Percentiles rank a stretch among this genome's conserved stretches.
Evolutionary conservation across 805 yeast genomes (phyloP).

Genomic region (Millerago galiae): DNA sequence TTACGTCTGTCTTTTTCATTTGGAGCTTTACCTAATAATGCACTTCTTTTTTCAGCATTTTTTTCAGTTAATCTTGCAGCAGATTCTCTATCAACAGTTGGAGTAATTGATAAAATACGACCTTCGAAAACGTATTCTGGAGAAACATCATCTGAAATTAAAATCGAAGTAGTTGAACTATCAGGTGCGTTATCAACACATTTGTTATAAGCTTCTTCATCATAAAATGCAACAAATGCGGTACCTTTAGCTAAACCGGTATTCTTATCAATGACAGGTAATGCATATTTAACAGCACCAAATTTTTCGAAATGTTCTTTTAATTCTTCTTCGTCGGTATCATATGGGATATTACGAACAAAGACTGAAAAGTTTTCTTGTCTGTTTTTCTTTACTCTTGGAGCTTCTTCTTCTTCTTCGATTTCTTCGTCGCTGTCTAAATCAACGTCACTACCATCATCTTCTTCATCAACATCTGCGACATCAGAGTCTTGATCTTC

Average conservation of each 20-base stretch:
- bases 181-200: slow-evolving; percentile 80
- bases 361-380: slow-evolving; percentile 72
- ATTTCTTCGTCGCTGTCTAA: slow-evolving; percentile 29
- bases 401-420: slow-evolving; percentile 25
- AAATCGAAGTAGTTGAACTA: slow-evolving; percentile 52
- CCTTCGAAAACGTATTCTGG: slow-evolving; percentile 90
- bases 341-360: slow-evolving; percentile 91
- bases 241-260: slow-evolving; percentile 90
- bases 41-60: slow-evolving; percentile 67
- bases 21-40: slow-evolving; percentile 72
- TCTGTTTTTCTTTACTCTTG: slow-evolving; percentile 39
- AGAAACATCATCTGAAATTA: slow-evolving; percentile 88
- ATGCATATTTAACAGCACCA: slow-evolving; percentile 86
- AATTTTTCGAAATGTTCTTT: slow-evolving; percentile 72
- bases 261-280: slow-evolving; percentile 83
- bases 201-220: slow-evolving; percentile 52
- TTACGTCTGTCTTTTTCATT: slow-evolving; percentile 80
- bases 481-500: slow-evolving; percentile 24
- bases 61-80: slow-evolving; percentile 71
- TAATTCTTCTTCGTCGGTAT: slow-evolving; percentile 76
- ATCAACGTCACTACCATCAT: slow-evolving; percentile 23
- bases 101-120: slow-evolving; percentile 74
- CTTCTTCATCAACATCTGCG: slow-evolving; percentile 23
- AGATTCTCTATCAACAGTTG: slow-evolving; percentile 81
- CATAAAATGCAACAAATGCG: slow-evolving; percentile 83